phyloP scores from a whole-genome alignment of 108 stramenopile species.

The Nannochloropsis gaditana region DNA sequence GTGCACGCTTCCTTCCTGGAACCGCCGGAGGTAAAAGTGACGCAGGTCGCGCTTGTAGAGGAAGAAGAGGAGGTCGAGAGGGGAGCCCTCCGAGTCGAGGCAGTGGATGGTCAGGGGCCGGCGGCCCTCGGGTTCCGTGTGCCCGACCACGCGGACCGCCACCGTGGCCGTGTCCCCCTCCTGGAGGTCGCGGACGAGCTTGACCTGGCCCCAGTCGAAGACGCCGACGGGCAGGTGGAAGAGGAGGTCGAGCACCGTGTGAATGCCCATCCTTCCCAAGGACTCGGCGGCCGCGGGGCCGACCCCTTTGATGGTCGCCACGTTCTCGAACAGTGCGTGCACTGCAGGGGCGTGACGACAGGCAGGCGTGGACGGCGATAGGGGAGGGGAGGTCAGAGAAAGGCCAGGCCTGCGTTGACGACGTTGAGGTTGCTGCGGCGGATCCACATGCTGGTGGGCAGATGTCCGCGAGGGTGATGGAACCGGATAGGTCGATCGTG shows the following conservation, averaged over 20 bases:
- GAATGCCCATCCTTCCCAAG: conserved; percentile 22
- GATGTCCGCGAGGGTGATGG: too few species aligned
- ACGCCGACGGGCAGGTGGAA: conserved; percentile 41
- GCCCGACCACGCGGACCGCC: conserved; percentile 22
- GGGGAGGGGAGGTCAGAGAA: neutral
- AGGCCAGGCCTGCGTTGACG: too few species aligned
- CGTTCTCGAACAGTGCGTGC: neutral
- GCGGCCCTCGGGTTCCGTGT: neutral
- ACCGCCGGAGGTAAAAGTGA: neutral
- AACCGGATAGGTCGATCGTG: too few species aligned
- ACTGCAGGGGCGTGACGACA: neutral
- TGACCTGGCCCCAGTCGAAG: conserved; percentile 29
- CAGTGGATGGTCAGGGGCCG: neutral
- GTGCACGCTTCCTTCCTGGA: neutral
- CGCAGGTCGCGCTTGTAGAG: neutral
- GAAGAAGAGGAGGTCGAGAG: conserved; percentile 16
- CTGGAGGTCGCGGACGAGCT: conserved; percentile 25
- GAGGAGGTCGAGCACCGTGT: conserved; percentile 23
- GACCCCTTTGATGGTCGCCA: neutral
- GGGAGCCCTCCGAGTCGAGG: neutral
- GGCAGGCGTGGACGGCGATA: neutral
- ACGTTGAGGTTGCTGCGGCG: too few species aligned
- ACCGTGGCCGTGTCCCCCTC: conserved; percentile 37
- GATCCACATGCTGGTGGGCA: too few species aligned
- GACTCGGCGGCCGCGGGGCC: neutral